phyloP scores from a whole-genome alignment of 106 monocot species.

The Dendrobium chrysotoxum region DNA sequence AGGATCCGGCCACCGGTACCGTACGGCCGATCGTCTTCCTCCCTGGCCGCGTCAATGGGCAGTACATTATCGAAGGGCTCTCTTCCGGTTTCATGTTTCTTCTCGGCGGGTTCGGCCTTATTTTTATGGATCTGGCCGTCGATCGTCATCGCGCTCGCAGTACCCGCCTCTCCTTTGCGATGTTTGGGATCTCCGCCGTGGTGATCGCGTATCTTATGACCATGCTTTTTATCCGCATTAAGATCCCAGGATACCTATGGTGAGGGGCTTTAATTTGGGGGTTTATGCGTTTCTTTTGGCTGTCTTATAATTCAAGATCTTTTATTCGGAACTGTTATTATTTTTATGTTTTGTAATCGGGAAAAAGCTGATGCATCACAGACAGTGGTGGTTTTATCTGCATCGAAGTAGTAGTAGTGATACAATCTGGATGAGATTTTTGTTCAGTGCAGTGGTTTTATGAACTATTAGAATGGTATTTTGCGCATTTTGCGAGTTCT shows the following conservation, averaged over 20 bases:
- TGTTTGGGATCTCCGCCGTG: conserved; percentile 62
- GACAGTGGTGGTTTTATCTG: not conserved
- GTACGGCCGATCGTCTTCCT: conserved; percentile 88
- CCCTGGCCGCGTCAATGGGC: conserved; percentile 82
- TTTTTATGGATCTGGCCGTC: conserved; percentile 77
- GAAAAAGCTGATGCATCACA: not conserved
- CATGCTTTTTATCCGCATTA: conserved; percentile 94
- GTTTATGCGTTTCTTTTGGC: not conserved
- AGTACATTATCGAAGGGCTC: conserved; percentile 97
- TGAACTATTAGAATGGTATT: not conserved
- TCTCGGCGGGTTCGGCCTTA: conserved; percentile 75
- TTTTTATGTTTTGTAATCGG: not conserved
- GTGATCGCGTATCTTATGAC: conserved; percentile 69
- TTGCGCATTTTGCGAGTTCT: not conserved
- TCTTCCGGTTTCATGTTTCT: conserved; percentile 98
- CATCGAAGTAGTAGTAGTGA: not conserved
- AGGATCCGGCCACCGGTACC: conserved; percentile 59
- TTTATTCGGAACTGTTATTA: not conserved
- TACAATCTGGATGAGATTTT: not conserved
- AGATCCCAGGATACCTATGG: conserved; percentile 76
- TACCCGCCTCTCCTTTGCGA: conserved; percentile 59
- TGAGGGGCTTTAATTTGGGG: conserved; percentile 17
- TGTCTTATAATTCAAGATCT: not conserved
- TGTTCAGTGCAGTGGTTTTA: not conserved
- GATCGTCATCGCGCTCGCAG: conserved; percentile 59